A percentile compares a stretch with the other conserved stretches of the same genome.
phyloP scores from a whole-genome alignment of 1,284 basidiomycete species.

The Retiboletus flavoniger region DNA sequence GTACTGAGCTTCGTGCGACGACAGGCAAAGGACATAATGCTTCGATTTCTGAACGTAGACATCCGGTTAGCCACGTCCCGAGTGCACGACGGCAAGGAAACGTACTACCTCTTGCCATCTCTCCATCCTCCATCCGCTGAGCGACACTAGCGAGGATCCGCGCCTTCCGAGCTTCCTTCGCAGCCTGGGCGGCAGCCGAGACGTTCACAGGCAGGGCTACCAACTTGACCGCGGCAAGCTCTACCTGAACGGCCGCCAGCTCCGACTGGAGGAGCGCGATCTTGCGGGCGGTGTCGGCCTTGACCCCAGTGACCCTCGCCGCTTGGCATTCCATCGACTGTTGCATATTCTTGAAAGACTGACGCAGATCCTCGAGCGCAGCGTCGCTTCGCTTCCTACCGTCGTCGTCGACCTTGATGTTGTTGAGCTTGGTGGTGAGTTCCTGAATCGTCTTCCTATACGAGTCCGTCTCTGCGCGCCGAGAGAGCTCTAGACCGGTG shows the following conservation, averaged over 20 bases:
- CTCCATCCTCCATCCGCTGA: background rate
- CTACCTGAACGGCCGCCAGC: conserved; percentile 11
- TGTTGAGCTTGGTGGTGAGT: conserved; percentile 12
- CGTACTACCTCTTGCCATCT: conserved; percentile 10
- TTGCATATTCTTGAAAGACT: conserved; percentile 7
- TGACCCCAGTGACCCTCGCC: conserved; percentile 19
- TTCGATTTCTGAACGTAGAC: background rate
- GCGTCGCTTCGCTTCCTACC: conserved; percentile 9
- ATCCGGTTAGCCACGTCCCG: conserved; percentile 2
- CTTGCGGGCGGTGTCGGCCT: conserved; percentile 23
- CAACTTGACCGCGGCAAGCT: conserved; percentile 15
- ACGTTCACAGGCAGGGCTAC: background rate
- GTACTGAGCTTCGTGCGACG: background rate
- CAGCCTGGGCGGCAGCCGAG: background rate
- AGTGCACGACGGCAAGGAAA: background rate
- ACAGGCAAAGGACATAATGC: background rate
- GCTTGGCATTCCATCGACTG: conserved; percentile 16
- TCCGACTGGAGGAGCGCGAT: conserved; percentile 20
- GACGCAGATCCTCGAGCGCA: conserved; percentile 2
- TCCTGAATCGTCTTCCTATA: conserved; percentile 15
- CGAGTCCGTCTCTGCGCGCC: conserved; percentile 1
- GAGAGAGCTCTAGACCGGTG: conserved; percentile 11
- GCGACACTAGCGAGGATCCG: conserved; percentile 1
- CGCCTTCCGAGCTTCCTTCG: conserved; percentile 5
- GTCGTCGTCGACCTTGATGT: background rate